Evolutionary conservation across 2,329 filamentous ascomycete species (phyloP), one percentile per base, ranked within the genome.

Genomic region (Colletotrichum phormii): DNA sequence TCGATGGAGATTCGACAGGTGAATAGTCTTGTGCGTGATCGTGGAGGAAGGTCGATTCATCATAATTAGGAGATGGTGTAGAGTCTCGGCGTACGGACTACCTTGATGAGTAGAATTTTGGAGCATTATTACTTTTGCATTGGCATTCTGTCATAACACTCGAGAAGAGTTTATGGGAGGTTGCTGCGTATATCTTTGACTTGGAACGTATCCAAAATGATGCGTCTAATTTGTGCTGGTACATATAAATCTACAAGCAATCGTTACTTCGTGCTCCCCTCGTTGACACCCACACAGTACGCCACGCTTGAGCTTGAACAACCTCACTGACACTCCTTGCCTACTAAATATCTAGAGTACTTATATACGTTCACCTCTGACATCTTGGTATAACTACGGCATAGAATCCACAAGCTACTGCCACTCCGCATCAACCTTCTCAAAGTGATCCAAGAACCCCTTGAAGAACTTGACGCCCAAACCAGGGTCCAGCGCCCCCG

Each of bases 401-500:
- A 26, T 26, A 26, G 24, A 26, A 26, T 26, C 24, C 24, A 18
- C 3, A 6, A 31, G 6, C 26, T 59, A 82, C 57, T 85, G 86
- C 88, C 97, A 98, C 84, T 97, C 94, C 59, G 84, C 87, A 82
- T 98, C 95, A 54, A 98, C 92, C 78, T 89, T 87, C 86, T 98
- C 95, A 86, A 93, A 98, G 75, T 92, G 86, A 78, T 97, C 94
- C 77, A 97, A 89, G 82, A 98, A 98, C 1, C 92, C 95, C 86
- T 94, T 93, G 85, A 98, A 98, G 76, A 95, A 90, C 83, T 94
- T 92, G 22, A 97, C 93, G 4, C 95, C 96, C 76, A 98, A 84
- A 0, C 96, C 96, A 0, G 96, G 96, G 79, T 98, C 96, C 75
- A 95, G 81, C 49, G 90, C 89, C 2, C 96, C 96, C 0, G 94